Conservation (phyloP, 2,329 filamentous ascomycete genomes). For the Paecilomyces dactylethromorphus region DNA sequence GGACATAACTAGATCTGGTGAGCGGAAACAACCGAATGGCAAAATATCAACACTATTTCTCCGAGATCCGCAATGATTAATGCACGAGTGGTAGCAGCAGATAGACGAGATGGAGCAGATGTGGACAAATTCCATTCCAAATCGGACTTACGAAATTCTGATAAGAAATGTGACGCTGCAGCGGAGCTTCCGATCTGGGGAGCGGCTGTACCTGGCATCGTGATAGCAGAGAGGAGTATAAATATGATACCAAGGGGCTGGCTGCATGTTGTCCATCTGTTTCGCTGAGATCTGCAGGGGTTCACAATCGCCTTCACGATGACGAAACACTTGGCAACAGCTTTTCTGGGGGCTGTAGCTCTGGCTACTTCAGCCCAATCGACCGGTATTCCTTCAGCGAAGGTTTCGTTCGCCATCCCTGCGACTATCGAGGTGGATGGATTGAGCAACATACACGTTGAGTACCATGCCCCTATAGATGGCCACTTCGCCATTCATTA, state of each 20-base stretch:
- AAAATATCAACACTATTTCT: background rate
- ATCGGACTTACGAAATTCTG: background rate
- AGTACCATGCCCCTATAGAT: background rate
- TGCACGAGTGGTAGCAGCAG: background rate
- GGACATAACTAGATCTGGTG: background rate
- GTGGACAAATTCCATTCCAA: background rate
- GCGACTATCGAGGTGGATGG: background rate
- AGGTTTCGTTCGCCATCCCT: background rate
- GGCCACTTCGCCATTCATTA: background rate
- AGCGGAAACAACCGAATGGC: background rate
- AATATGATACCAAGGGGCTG: background rate
- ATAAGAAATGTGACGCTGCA: background rate
- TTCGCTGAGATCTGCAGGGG: background rate
- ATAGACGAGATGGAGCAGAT: background rate
- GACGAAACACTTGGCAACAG: background rate
- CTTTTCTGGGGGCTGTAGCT: background rate
- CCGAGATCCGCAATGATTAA: background rate
- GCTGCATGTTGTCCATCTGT: background rate
- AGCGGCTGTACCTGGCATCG: background rate
- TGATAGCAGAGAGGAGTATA: background rate
- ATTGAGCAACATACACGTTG: background rate
- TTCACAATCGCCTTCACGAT: background rate
- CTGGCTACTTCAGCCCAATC: background rate
- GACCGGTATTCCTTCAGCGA: background rate
- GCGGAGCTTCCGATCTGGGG: background rate